Evolutionary conservation across 148 eudicot species (phyloP).

Genomic region (Arctostaphylos glauca): DNA sequence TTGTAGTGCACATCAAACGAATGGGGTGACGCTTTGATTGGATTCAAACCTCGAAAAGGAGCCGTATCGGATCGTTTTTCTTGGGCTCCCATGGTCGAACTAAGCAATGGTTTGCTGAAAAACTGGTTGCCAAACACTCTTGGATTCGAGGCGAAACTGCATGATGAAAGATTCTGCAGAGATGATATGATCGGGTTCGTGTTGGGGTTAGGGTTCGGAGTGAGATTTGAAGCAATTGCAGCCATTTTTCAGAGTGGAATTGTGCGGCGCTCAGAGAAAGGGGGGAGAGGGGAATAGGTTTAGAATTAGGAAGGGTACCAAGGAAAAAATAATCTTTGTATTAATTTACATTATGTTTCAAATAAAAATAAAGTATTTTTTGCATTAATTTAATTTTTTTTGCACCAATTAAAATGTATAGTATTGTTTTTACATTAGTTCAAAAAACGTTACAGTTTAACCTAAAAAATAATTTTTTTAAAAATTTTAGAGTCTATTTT

Average conservation of each 20-base stretch:
- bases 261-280: too few relatives aligned
- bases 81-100: background rate
- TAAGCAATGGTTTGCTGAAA: background rate
- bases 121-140: constrained; percentile 8
- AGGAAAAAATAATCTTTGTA: too few relatives aligned
- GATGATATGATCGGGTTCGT: background rate
- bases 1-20: constrained; percentile 70
- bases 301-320: too few relatives aligned
- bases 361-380: too few relatives aligned
- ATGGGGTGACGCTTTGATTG: constrained; percentile 14
- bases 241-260: constrained; percentile 4
- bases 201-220: background rate
- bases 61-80: background rate
- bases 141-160: background rate
- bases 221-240: background rate
- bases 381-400: too few relatives aligned
- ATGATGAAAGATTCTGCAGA: background rate
- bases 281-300: too few relatives aligned
- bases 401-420: too few relatives aligned
- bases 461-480: too few relatives aligned
- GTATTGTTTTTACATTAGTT: too few relatives aligned
- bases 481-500: too few relatives aligned
- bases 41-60: constrained; percentile 11
- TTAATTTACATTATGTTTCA: too few relatives aligned
- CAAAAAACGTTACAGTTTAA: too few relatives aligned